Evolutionary conservation across 2,329 filamentous ascomycete genomes (phyloP), one percentile per base, ranked within the genome.

Genomic region (Rutstroemia sp.): DNA sequence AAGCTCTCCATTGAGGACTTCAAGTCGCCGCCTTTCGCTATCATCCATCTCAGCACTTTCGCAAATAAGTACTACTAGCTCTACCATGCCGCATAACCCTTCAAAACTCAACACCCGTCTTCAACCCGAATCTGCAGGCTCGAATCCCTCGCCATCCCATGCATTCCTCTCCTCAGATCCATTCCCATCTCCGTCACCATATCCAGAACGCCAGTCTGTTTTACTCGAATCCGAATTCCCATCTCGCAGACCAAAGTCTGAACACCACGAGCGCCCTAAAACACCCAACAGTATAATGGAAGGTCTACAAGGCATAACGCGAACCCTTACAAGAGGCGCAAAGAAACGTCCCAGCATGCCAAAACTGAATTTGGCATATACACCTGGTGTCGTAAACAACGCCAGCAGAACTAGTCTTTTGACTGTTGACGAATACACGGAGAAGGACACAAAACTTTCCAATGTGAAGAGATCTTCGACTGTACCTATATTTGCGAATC

Each of bases 141-240:
- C 46, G 9, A 55, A 37, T 49, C 19, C 23, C n/a, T 55, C 53
- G 3, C 57, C 42, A 10, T 25, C 48, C 42, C 61, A 64, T 46
- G 54, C 62, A n/a, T 68, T 68, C 58, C 61, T 68, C 10, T 41
- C 60, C 23, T 62, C 59, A 10, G 65, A 68, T 27, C 65, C 66
- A 17, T 68, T 64, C 30, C 59, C 60, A 14, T 57, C 57, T 16
- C 56, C 53, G 8, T 57, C 57, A 38, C 41, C 46, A 12, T 37
- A 19, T 23, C 44, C 2, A 46, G 46, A 50, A 21, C 41, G 16
- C 4, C 19, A 9, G 6, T 37, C 46, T 23, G 21, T 38, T 6
- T 49, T 50, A 8, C 16, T 38, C 12, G 37, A 50, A 38, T 25
- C 27, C 10, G 53, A 58, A 23, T 34, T 59, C 44, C 48, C 49